Base-by-base conservation (phyloP, 208 protist species). In the Leishmania arabica region DNA sequence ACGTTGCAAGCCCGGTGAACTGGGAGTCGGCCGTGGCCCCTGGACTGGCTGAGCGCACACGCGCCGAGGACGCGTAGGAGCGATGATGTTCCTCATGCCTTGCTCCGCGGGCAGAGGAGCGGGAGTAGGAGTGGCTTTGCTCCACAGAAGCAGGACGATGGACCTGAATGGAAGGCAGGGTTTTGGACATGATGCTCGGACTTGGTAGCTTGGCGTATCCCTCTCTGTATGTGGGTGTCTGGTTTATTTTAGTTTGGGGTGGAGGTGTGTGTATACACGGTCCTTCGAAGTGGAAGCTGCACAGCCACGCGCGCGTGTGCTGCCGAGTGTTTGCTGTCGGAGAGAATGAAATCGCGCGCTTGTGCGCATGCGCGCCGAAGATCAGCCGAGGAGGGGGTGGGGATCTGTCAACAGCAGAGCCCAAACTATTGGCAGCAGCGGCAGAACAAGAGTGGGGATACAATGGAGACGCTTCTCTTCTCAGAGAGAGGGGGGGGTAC, bases 171-270 rank as follows among this genome's bases (percentile, higher is more conserved):
- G 87, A 82, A 8, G 87, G 87, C n/a, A 90, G 81, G 8, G 87
- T 73, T 71, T 90, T 90, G 19, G 87, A 90, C 87, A 90, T 90
- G 47, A n/a, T n/a, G 68, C 68, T 51, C 6, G 31, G 34, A 34
- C 68, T 53, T 72, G 19, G 19, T 19, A 21, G 27, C 34, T 53
- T 51, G 45, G 42, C 42, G 19, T 27, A 42, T 47, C 19, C 31
- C 24, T 42, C 24, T 31, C 49, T 75, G n/a, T 58, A n/a, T 40
- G 21, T 58, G 2, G 9, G 21, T n/a, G n/a, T 73, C 0, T 40
- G 37, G 1, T 40, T 40, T 40, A 40, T 40, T 40, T 2, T 1
- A 40, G 1, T 40, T 27, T 1, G 19, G 0, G 2, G 17, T 2
- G 13, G 7, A 15, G 31, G 37, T 11, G 27, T 7, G 9, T 68